Evolutionary conservation across 2,329 filamentous ascomycete genomes (phyloP).

Genomic region (Aspergillus brasiliensis): DNA sequence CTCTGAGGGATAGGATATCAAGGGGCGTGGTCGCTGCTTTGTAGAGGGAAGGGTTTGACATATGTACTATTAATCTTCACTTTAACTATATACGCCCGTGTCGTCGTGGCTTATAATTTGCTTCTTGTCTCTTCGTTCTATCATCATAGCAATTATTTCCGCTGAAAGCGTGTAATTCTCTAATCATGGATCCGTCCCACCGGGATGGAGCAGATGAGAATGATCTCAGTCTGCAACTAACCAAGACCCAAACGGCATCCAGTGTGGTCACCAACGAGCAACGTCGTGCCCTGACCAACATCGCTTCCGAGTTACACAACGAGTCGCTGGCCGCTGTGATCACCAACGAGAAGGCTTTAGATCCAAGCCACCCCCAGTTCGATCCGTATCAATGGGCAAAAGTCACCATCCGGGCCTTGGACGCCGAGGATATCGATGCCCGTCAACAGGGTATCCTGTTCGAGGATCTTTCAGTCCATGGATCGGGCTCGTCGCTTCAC

Average conservation of each 20-base stretch:
- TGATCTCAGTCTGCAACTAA: background rate
- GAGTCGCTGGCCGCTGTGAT: background rate
- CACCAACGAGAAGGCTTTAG: background rate
- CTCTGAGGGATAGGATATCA: background rate
- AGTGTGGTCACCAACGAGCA: slow-evolving; percentile 1
- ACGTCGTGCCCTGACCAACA: background rate
- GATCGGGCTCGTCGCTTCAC: background rate
- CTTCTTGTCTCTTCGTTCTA: too few relatives aligned
- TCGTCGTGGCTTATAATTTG: background rate
- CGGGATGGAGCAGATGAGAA: background rate
- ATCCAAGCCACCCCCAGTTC: background rate
- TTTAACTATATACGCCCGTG: background rate
- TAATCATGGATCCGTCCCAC: background rate
- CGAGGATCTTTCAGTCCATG: background rate
- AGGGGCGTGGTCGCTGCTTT: background rate
- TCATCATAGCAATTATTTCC: background rate
- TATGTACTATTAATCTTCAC: background rate
- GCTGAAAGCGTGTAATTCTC: background rate
- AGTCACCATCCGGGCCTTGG: background rate
- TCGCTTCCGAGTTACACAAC: background rate
- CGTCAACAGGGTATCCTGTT: background rate
- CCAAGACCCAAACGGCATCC: background rate
- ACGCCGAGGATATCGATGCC: background rate
- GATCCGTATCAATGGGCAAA: slow-evolving; percentile 1
- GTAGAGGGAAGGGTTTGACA: background rate